phyloP scores from a whole-genome alignment of 2,329 filamentous ascomycete genomes.

The Fusarium clavum region DNA sequence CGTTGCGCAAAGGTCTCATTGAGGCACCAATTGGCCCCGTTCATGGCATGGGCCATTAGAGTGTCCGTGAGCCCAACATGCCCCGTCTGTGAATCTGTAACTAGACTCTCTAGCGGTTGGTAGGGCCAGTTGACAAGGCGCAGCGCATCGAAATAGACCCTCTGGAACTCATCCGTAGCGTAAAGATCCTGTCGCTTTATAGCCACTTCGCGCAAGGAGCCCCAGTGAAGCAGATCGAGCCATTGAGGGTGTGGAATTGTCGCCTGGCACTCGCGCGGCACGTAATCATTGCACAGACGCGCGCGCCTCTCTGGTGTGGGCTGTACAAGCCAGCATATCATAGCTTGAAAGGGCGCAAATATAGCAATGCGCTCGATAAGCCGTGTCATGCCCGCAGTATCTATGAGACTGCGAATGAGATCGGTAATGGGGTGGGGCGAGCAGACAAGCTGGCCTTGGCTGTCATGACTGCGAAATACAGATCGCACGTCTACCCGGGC shows the following conservation, averaged over 20 bases:
- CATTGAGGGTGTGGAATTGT: constrained; percentile 48
- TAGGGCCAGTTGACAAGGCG: constrained; percentile 53
- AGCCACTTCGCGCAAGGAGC: constrained; percentile 50
- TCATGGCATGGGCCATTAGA: constrained; percentile 36
- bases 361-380: constrained; percentile 50
- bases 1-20: constrained; percentile 24
- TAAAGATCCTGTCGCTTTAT: constrained; percentile 53
- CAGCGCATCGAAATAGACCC: constrained; percentile 50
- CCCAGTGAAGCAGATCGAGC: constrained; percentile 51
- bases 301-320: constrained; percentile 49
- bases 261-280: constrained; percentile 47
- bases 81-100: constrained; percentile 36
- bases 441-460: constrained; percentile 35
- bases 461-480: constrained; percentile 47
- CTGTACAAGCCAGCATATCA: constrained; percentile 48
- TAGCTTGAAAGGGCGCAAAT: constrained; percentile 49
- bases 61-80: constrained; percentile 38
- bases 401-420: constrained; percentile 47
- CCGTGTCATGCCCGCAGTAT: constrained; percentile 45
- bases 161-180: constrained; percentile 53
- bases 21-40: constrained; percentile 35
- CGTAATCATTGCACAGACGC: constrained; percentile 37
- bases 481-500: constrained; percentile 50
- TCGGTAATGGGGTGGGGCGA: constrained; percentile 49
- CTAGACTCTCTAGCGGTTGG: constrained; percentile 31